Evolutionary conservation across 164 flowering plant species (phyloP).

Genomic region (Kingdonia uniflora): DNA sequence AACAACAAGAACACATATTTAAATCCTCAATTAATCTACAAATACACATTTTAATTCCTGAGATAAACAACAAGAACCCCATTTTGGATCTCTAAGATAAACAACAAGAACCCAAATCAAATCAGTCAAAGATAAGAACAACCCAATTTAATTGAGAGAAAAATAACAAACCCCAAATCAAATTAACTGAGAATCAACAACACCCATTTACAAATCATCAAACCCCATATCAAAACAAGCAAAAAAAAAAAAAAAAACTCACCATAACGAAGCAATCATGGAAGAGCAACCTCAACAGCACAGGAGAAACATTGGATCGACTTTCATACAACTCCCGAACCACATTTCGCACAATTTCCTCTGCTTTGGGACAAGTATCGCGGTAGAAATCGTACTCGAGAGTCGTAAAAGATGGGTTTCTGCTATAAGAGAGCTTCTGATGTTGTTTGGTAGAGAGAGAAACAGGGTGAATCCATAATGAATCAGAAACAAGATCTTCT

Average conservation of each 20-base stretch:
- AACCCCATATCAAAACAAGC: background rate
- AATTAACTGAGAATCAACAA: background rate
- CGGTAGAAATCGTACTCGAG: constrained; percentile 42
- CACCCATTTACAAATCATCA: no score
- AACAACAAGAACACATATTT: background rate
- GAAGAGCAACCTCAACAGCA: constrained; percentile 34
- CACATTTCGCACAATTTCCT: constrained; percentile 19
- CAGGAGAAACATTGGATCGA: constrained; percentile 26
- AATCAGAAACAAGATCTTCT: no score
- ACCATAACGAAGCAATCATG: constrained; percentile 56
- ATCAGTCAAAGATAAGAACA: no score
- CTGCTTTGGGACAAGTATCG: constrained; percentile 36
- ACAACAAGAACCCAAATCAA: no score
- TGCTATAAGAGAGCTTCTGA: no score
- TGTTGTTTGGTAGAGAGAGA: background rate
- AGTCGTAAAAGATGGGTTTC: background rate
- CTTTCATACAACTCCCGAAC: constrained; percentile 9
- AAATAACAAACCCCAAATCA: no score
- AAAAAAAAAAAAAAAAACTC: background rate
- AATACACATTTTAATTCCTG: no score
- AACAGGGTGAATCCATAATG: background rate
- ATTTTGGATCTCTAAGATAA: no score
- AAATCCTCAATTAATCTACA: no score
- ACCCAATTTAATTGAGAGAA: no score
- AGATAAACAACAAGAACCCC: no score